phyloP scores from a whole-genome alignment of 345 rosid genomes.

The Populus euphratica region DNA sequence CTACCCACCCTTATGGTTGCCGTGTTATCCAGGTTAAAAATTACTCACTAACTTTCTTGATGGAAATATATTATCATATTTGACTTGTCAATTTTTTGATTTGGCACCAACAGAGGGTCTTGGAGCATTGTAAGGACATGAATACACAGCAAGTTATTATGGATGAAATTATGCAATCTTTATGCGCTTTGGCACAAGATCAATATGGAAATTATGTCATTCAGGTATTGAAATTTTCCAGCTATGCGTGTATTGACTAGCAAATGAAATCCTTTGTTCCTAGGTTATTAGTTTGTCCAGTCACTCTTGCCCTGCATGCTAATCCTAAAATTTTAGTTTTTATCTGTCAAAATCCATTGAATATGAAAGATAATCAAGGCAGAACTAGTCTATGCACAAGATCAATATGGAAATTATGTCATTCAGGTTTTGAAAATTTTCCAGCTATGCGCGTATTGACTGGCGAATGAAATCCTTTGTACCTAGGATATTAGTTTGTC shows the following conservation, averaged over 20 bases:
- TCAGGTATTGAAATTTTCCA: constrained; percentile 46
- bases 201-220: constrained; percentile 97
- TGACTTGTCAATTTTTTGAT: constrained; percentile 3
- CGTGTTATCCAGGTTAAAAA: constrained; percentile 82
- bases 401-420: no score
- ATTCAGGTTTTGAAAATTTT: neutral
- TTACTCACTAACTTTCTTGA: neutral
- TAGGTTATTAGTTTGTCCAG: neutral
- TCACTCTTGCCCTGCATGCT: neutral
- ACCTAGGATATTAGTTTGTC: neutral
- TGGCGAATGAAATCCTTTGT: neutral
- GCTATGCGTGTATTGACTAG: neutral
- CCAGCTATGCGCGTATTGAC: neutral
- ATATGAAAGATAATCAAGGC: neutral
- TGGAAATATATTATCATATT: constrained; percentile 6
- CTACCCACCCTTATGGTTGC: constrained; percentile 97
- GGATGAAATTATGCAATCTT: constrained; percentile 82
- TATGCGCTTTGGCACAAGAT: constrained; percentile 76
- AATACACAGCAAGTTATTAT: constrained; percentile 68
- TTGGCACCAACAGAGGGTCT: constrained; percentile 61
- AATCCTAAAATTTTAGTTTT: neutral
- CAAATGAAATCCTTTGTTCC: neutral
- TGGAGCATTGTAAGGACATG: constrained; percentile 68
- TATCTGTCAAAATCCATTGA: neutral
- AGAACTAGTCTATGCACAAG: neutral